Evolutionary conservation across 2,329 filamentous ascomycete genomes (phyloP).

Genomic region (Emergomyces orientalis): DNA sequence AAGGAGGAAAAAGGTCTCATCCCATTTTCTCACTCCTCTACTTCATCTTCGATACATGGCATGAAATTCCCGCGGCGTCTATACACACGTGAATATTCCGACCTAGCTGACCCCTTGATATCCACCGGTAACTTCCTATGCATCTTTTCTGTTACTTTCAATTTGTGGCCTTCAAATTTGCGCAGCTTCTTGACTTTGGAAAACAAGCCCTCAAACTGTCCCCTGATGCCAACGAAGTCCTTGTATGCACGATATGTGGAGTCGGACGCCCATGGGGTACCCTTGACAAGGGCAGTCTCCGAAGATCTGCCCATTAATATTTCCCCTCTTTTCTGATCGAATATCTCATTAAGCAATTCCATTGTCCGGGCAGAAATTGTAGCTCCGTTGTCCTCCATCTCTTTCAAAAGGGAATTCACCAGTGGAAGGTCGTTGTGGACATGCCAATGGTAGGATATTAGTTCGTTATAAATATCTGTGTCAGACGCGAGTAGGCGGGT

Average conservation of each 20-base stretch:
- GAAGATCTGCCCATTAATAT: background rate
- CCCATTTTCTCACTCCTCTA: background rate
- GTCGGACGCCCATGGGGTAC: constrained; percentile 12
- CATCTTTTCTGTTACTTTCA: background rate
- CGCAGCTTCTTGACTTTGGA: constrained; percentile 3
- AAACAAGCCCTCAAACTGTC: constrained; percentile 3
- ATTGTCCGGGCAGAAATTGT: constrained; percentile 29
- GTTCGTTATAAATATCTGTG: constrained; percentile 36
- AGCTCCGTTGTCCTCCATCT: constrained; percentile 39
- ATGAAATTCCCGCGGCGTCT: constrained; percentile 1
- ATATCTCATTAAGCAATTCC: constrained; percentile 25
- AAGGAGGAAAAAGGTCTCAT: background rate
- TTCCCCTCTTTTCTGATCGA: constrained; percentile 21
- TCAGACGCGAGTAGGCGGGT: constrained; percentile 37
- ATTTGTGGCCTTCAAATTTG: background rate
- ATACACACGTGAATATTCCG: background rate
- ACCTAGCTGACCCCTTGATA: background rate
- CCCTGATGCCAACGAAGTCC: constrained; percentile 11
- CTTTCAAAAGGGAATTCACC: constrained; percentile 31
- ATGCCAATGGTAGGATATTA: constrained; percentile 36
- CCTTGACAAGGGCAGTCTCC: background rate
- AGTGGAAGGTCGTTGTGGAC: constrained; percentile 33
- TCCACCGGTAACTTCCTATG: background rate
- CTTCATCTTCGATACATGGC: background rate
- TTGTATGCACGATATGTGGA: constrained; percentile 11